Base-by-base conservation (phyloP, 2,329 filamentous ascomycete species). In the Penicillium brevicompactum region DNA sequence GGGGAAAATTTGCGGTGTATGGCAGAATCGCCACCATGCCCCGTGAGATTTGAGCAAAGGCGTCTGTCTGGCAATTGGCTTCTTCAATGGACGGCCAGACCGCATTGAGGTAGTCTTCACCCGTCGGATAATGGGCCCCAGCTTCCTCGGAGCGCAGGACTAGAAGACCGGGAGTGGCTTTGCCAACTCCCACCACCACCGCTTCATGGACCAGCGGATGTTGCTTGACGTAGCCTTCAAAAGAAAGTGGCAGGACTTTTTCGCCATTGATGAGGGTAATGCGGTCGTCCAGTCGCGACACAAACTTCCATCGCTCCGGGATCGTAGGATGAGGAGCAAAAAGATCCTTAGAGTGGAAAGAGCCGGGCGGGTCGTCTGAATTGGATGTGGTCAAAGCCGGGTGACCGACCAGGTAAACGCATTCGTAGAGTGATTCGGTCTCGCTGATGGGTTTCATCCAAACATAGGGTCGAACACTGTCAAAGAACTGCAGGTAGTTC, bases 401-500 rank as follows among this genome's bases (percentile, higher is more conserved):
- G 52, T 72, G 68, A 1, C 69, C 69, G 10, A 57, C 41, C 2
- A 73, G 58, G 37, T 71, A 72, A 6, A 72, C 70, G 7, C 64
- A 69, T 45, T 73, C 70, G n/a, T 64, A 72, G 0, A 73, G 59
- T 0, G 52, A 46, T 0, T 62, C 56, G 0, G 53, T 48, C 3
- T 57, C 53, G 0, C 61, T 58, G 4, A 72, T 46, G 0, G 73
- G 71, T 45, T 73, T 73, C 68, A 78, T 78, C 57, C 64, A 64
- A 46, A 78, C 68, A 51, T 75, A 73, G 1, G 68, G 57, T 5
- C 56, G 60, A 9, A 78, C 60, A 46, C 71, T 72, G 14, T 70
- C 69, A 40, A 74, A 77, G 18, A 74, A 73, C 11, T 68, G 65
- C 46, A 79, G 55, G 54, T 78, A 79, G 30, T 75, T 71, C 77